Percentiles rank a stretch among this genome's conserved stretches.
Evolutionary conservation across 495 filamentous ascomycete species (phyloP).

Genomic region (Talaromyces liani): DNA sequence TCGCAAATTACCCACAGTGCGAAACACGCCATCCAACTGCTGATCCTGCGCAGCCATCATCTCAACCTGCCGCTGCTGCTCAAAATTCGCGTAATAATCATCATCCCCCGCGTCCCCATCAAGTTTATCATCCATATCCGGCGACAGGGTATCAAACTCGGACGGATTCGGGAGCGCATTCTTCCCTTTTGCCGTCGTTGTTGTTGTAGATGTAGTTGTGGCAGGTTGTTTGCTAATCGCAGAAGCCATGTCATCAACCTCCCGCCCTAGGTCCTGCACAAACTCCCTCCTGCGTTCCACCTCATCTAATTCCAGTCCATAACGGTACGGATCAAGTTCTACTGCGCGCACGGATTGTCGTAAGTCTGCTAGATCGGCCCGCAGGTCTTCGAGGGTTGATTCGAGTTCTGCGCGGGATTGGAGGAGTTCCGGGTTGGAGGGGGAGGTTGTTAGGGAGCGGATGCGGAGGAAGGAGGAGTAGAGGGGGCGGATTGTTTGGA

Average conservation of each 20-base stretch:
- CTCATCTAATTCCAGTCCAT: constrained; percentile 78
- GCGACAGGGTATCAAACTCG: constrained; percentile 47
- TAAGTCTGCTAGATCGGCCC: constrained; percentile 82
- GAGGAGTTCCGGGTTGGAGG: constrained; percentile 72
- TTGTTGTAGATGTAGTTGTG: constrained; percentile 20
- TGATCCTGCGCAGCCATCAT: constrained; percentile 95
- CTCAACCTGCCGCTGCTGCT: constrained; percentile 83
- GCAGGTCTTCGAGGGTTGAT: constrained; percentile 64
- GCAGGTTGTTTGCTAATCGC: constrained; percentile 54
- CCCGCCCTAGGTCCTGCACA: constrained; percentile 80
- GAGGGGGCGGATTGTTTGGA: constrained; percentile 70
- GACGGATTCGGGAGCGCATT: constrained; percentile 61
- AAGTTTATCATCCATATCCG: constrained; percentile 17
- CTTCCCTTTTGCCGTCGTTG: constrained; percentile 8
- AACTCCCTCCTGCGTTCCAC: constrained; percentile 72
- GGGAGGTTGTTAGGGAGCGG: constrained; percentile 67
- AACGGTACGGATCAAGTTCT: constrained; percentile 83
- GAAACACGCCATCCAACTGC: constrained; percentile 84
- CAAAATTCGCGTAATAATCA: constrained; percentile 75
- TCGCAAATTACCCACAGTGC: constrained; percentile 82
- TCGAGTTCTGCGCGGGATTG: constrained; percentile 81
- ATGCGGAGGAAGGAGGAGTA: constrained; percentile 96
- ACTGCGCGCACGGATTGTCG: constrained; percentile 80
- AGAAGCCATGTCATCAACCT: constrained; percentile 81
- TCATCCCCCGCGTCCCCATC: constrained; percentile 33